Evolutionary conservation across 371 early-diverging fungal species (phyloP).

Genomic region (Mortierella sp.): DNA sequence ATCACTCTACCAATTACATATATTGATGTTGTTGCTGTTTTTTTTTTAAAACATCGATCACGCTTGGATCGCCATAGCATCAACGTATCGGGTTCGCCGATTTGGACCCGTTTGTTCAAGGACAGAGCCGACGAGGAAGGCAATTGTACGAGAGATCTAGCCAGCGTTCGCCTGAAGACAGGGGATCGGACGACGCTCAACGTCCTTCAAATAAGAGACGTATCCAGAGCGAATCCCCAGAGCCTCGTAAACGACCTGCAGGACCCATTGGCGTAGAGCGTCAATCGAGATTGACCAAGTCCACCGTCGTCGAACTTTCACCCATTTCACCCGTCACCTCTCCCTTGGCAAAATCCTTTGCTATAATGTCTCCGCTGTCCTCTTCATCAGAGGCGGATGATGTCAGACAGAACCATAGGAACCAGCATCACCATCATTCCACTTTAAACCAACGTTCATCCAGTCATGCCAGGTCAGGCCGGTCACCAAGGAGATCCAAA

Average conservation of each 20-base stretch:
- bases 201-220: conserved; percentile 15
- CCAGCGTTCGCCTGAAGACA: background rate
- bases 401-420: background rate
- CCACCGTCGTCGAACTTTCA: conserved; percentile 1
- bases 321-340: too few relatives aligned
- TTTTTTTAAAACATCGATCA: too few relatives aligned
- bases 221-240: conserved; percentile 15
- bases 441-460: background rate
- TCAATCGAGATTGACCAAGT: background rate
- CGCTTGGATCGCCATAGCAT: background rate
- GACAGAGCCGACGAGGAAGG: conserved; percentile 16
- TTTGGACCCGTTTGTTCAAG: conserved; percentile 14
- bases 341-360: background rate
- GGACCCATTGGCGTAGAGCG: conserved; percentile 1
- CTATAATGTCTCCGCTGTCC: background rate
- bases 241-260: conserved; percentile 15
- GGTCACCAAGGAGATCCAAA: background rate
- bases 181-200: background rate
- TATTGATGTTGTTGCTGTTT: too few relatives aligned
- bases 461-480: background rate
- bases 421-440: background rate
- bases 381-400: background rate
- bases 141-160: background rate
- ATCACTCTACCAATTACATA: too few relatives aligned
- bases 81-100: background rate